These are phyloP conservation scores for Microsporum canis DNA, from an alignment of 2,329 filamentous ascomycete genomes.

Conservation along the genomic window DNA sequence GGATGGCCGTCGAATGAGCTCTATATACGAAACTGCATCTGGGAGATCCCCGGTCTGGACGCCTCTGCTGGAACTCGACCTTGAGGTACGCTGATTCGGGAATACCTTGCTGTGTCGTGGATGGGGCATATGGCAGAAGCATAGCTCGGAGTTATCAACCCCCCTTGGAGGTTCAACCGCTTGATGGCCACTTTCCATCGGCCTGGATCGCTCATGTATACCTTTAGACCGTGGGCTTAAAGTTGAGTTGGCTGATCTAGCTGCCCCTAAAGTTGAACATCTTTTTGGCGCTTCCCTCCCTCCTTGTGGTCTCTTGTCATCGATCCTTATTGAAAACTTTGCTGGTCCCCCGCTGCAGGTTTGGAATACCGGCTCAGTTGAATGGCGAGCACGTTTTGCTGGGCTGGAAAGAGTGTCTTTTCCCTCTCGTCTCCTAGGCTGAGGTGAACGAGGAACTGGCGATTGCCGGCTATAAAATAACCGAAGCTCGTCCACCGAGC, in stretches of 20 bases:
- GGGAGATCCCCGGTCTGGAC: not conserved
- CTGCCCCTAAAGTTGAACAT: not conserved
- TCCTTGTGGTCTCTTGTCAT: not conserved
- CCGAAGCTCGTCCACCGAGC: not conserved
- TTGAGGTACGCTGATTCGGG: not conserved
- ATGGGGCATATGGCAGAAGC: constrained; percentile 10
- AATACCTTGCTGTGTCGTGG: constrained; percentile 8
- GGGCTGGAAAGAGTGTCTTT: not conserved
- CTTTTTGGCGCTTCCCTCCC: not conserved
- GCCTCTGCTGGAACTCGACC: not conserved
- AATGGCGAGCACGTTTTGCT: not conserved
- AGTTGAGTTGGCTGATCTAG: no score
- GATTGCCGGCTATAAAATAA: not conserved
- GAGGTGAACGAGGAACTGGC: not conserved
- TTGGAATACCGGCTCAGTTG: not conserved
- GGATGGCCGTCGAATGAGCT: not conserved
- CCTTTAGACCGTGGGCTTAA: not conserved
- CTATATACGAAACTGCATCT: not conserved
- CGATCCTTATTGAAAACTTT: not conserved
- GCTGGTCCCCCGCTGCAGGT: not conserved
- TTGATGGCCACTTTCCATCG: not conserved
- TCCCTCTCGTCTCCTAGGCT: not conserved
- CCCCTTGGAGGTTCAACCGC: not conserved
- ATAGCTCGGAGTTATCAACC: constrained; percentile 3
- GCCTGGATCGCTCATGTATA: not conserved